Conservation (phyloP, 2,329 filamentous ascomycete genomes). For the Teratosphaeria zuluensis region DNA sequence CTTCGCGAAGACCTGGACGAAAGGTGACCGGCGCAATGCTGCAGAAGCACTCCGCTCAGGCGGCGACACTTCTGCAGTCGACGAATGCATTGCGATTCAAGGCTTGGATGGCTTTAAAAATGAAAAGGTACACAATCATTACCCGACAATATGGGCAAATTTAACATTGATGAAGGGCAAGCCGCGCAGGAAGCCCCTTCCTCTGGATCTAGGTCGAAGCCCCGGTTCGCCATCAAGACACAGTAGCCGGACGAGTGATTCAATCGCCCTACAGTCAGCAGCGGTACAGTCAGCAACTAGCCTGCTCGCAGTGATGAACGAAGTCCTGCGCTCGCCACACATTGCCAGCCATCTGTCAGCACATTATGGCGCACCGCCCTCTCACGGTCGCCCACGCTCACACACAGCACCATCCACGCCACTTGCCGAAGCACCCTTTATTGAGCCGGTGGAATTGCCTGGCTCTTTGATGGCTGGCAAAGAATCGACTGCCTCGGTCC, state of each 20-base stretch:
- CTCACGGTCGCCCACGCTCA: slow-evolving; percentile 31
- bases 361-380: slow-evolving; percentile 26
- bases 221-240: slow-evolving; percentile 3
- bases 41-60: slow-evolving; percentile 27
- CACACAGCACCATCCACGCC: slow-evolving; percentile 32
- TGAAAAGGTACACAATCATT: slow-evolving; percentile 8
- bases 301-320: slow-evolving; percentile 33
- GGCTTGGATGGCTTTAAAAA: slow-evolving; percentile 14
- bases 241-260: slow-evolving; percentile 12
- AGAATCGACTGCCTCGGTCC: slow-evolving; percentile 1
- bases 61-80: slow-evolving; percentile 30
- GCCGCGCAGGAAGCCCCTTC: slow-evolving; percentile 14
- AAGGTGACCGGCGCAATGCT: slow-evolving; percentile 25
- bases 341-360: slow-evolving; percentile 21
- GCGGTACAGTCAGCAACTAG: slow-evolving; percentile 24
- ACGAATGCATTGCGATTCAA: slow-evolving; percentile 20
- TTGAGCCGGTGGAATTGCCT: slow-evolving; percentile 19
- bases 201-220: slow-evolving; percentile 14
- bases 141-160: not conserved
- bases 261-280: slow-evolving; percentile 21
- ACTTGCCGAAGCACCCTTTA: slow-evolving; percentile 14
- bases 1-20: slow-evolving; percentile 32
- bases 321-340: slow-evolving; percentile 33
- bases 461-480: slow-evolving; percentile 10
- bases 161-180: slow-evolving; percentile 5